Evolutionary conservation across 2,329 filamentous ascomycete species (phyloP), one percentile per base, ranked within the genome.

Genomic region (Neofusicoccum ribis): DNA sequence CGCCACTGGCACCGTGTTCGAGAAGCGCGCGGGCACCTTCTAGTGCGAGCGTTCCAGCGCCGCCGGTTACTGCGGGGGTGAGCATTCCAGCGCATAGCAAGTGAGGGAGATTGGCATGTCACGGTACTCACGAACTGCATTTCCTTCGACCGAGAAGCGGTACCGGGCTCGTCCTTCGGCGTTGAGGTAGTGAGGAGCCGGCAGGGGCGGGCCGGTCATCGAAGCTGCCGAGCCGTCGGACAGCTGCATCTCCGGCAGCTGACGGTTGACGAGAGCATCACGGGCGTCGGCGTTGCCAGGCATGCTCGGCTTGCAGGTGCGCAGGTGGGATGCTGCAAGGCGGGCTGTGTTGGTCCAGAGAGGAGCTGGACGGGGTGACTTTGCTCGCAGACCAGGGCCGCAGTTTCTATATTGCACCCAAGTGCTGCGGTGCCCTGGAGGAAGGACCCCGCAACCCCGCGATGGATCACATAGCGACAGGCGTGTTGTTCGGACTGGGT

Each of bases 11-110:
- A 7, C 89, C 89, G 71, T 91, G 89, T 74, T 91, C 88, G 43
- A 91, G 86, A 20, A 92, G 82, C 1, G 89, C 89, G 51, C 82
- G 78, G 1, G 84, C 84, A 34, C 84, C 82, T 64, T 82, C 80
- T 8, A 88, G 80, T 6, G 86, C 88, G 0, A 91, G 79, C 11
- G 84, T 87, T 3, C 89, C 89, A 14, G 87, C 84, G 37, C 89
- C 89, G 17, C 89, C 89, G 0, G 89, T 90, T 12, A 91, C 83
- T 82, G 52, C 31, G 41, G 27, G n/a, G 31, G 44, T 47, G 27
- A 60, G 56, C 43, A 31, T 31, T 31, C 27, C 27, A 31, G 27
- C 27, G 27, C 27, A 31, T 31, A 31, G 27, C 27, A 31, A 31
- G 6, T 7, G 27, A 31, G 27, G 27, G 27, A 31, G 27, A 31